A percentile compares a stretch with the other conserved stretches of the same genome.
These are phyloP conservation scores for Alternaria viburni DNA, from an alignment of 2,329 filamentous ascomycete species.

Conservation along the genomic window DNA sequence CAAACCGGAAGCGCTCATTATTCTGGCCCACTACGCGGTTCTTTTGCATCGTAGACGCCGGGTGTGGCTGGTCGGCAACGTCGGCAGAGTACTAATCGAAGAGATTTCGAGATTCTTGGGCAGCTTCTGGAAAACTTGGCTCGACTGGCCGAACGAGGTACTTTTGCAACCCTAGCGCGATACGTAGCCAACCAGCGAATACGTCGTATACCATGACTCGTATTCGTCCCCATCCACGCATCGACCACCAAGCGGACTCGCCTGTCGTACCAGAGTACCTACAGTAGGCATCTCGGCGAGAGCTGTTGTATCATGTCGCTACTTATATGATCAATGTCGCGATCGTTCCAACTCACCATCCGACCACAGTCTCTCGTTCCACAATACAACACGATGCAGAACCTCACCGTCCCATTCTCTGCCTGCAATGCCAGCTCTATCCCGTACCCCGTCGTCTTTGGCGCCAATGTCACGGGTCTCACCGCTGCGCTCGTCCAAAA, in stretches of 20 bases:
- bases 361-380: background rate
- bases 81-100: constrained; percentile 22
- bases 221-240: background rate
- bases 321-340: background rate
- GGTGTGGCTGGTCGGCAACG: constrained; percentile 23
- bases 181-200: background rate
- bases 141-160: constrained; percentile 27
- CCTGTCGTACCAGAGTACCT: background rate
- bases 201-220: background rate
- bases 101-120: constrained; percentile 20
- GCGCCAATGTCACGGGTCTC: constrained; percentile 18
- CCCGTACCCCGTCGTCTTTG: constrained; percentile 10
- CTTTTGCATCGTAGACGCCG: constrained; percentile 21
- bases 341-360: background rate
- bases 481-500: constrained; percentile 19
- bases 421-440: constrained; percentile 11
- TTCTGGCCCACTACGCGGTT: constrained; percentile 28
- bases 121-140: constrained; percentile 26
- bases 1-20: constrained; percentile 27
- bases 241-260: background rate
- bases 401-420: background rate
- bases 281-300: background rate
- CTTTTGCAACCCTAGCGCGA: background rate
- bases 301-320: background rate
- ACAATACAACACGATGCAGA: background rate